Evolutionary conservation across 805 yeast genomes (phyloP).

Genomic region (Blastobotrys americana): DNA sequence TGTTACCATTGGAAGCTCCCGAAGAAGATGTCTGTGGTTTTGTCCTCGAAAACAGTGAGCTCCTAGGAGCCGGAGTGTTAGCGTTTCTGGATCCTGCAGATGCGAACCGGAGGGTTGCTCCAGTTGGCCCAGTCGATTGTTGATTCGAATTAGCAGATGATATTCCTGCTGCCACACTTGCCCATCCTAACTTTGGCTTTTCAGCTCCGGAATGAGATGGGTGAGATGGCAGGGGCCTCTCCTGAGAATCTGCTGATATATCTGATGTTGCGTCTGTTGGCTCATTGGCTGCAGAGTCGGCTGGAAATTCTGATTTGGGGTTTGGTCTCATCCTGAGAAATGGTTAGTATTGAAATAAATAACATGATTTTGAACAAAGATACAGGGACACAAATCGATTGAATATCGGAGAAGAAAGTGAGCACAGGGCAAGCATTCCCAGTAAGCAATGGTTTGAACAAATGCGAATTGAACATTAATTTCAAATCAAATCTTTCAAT

Average conservation of each 20-base stretch:
- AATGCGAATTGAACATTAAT: no score
- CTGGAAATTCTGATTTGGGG: not conserved
- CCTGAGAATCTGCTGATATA: conserved; percentile 8
- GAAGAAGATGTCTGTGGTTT: not conserved
- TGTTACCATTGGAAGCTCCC: no score
- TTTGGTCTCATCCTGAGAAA: not conserved
- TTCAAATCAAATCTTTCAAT: no score
- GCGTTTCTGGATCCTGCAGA: not conserved
- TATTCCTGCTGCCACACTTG: conserved; percentile 10
- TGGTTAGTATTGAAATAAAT: not conserved
- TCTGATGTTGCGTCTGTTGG: conserved; percentile 10
- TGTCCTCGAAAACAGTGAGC: not conserved
- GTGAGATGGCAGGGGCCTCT: no score
- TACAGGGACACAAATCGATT: no score
- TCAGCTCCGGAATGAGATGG: no score
- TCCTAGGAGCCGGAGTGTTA: conserved; percentile 2
- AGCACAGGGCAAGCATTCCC: no score
- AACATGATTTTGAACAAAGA: no score
- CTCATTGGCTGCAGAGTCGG: not conserved
- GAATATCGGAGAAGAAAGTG: no score
- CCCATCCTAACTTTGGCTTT: conserved; percentile 9
- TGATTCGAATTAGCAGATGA: not conserved
- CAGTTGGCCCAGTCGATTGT: not conserved
- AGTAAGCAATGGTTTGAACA: no score
- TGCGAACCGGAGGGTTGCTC: conserved; percentile 1